Evolutionary conservation across 345 rosid species (phyloP).

Genomic region (Excoecaria agallocha): DNA sequence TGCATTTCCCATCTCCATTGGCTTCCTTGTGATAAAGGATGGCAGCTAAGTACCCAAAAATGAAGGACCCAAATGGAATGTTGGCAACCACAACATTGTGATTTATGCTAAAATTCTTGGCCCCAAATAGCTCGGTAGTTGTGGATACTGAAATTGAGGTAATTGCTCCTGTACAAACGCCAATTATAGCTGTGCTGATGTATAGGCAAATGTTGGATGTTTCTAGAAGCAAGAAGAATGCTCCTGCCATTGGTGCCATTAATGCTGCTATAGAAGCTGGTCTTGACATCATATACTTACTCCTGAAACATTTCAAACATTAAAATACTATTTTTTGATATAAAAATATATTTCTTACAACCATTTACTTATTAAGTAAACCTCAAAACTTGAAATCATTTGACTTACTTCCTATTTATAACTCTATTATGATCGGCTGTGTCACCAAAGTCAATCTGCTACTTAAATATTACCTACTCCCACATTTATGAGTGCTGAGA

Average conservation of each 20-base stretch:
- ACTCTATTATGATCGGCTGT: too few relatives aligned
- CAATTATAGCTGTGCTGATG: conserved; percentile 64
- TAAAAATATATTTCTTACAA: neutral
- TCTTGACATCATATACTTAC: conserved; percentile 43
- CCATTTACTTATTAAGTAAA: neutral
- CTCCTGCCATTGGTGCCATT: conserved; percentile 57
- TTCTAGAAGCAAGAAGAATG: conserved; percentile 59
- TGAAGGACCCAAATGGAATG: too few relatives aligned
- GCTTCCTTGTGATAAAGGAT: too few relatives aligned
- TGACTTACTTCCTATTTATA: too few relatives aligned
- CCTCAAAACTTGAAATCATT: neutral
- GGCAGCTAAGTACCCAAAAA: too few relatives aligned
- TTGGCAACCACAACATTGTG: too few relatives aligned
- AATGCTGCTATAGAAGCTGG: conserved; percentile 53
- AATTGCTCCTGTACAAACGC: conserved; percentile 73
- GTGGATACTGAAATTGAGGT: conserved; percentile 63
- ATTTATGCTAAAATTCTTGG: conserved; percentile 59
- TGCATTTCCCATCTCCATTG: too few relatives aligned
- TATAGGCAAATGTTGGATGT: conserved; percentile 39
- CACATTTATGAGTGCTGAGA: too few relatives aligned
- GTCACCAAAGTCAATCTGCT: too few relatives aligned
- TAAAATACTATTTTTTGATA: neutral
- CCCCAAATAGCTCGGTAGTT: conserved; percentile 78
- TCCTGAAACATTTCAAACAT: conserved; percentile 31
- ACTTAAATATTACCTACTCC: too few relatives aligned